These are phyloP conservation scores for Penicillium malachiteum DNA, from an alignment of 495 filamentous ascomycete species.

Conservation along the genomic window DNA sequence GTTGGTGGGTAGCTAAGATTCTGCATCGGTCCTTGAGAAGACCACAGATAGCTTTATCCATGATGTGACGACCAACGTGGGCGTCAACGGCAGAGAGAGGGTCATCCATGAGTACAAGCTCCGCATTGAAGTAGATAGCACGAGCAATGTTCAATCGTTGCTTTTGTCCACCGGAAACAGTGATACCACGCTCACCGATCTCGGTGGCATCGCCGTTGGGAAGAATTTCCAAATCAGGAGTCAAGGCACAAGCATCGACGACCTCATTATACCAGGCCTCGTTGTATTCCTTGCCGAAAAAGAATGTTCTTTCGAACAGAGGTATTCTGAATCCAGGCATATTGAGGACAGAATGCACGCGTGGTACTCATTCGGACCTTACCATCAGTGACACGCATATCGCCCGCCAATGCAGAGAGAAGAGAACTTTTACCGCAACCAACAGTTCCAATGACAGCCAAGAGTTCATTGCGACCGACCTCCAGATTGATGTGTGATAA, in stretches of 20 bases:
- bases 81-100: conserved; percentile 81
- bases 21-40: conserved; percentile 85
- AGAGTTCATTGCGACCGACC: conserved; percentile 75
- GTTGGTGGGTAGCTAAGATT: conserved; percentile 90
- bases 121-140: conserved; percentile 81
- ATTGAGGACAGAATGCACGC: conserved; percentile 89
- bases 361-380: conserved; percentile 71
- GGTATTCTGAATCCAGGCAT: conserved; percentile 95
- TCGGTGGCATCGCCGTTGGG: conserved; percentile 56
- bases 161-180: conserved; percentile 66
- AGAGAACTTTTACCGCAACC: conserved; percentile 92
- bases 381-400: conserved; percentile 84
- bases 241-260: conserved; percentile 56
- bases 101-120: conserved; percentile 82
- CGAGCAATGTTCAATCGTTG: conserved; percentile 74
- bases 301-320: conserved; percentile 85
- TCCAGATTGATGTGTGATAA: conserved; percentile 71
- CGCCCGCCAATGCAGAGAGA: conserved; percentile 84
- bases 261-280: conserved; percentile 56
- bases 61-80: conserved; percentile 89
- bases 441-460: conserved; percentile 89
- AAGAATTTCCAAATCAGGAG: conserved; percentile 55
- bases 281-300: conserved; percentile 70
- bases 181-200: conserved; percentile 63
- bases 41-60: conserved; percentile 91